A percentile compares a stretch with the other conserved stretches of the same genome.
Evolutionary conservation across 2,329 filamentous ascomycete genomes (phyloP).

Genomic region (Plectosphaerella plurivora): DNA sequence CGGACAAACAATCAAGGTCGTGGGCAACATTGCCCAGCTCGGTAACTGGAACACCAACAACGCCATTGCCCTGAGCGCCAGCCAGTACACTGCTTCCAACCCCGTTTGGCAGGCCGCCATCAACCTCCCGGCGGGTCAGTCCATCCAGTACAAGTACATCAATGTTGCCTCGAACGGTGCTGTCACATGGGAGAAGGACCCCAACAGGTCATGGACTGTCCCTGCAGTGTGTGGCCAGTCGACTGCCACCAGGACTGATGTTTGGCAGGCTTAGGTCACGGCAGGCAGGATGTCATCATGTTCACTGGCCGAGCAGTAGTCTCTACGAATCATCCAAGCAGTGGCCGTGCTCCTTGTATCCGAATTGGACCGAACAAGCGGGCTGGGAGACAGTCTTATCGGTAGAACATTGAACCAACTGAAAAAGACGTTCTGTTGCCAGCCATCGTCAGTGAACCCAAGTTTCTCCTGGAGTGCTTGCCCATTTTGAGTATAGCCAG

Average conservation of each 20-base stretch:
- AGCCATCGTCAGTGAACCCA: too few relatives aligned
- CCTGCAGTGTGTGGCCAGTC: constrained; percentile 21
- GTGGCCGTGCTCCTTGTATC: too few relatives aligned
- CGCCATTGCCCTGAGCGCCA: constrained; percentile 54
- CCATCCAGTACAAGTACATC: constrained; percentile 66
- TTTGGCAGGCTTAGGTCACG: constrained; percentile 22
- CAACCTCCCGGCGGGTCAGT: constrained; percentile 48
- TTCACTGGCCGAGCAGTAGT: too few relatives aligned
- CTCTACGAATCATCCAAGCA: too few relatives aligned
- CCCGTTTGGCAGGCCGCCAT: constrained; percentile 59
- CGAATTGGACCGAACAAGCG: too few relatives aligned
- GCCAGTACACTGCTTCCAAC: constrained; percentile 52
- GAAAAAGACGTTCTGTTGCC: too few relatives aligned
- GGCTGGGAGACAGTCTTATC: too few relatives aligned
- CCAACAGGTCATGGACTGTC: constrained; percentile 39
- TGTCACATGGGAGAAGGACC: constrained; percentile 61
- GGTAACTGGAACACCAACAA: constrained; percentile 56
- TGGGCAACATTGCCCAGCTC: constrained; percentile 54
- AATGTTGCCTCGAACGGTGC: constrained; percentile 49
- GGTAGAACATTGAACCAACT: too few relatives aligned
- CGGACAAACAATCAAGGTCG: constrained; percentile 63
- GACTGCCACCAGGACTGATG: constrained; percentile 21
- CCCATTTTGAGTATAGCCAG: too few relatives aligned
- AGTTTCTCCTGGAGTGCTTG: too few relatives aligned
- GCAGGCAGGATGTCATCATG: background rate